These are phyloP conservation scores for Coleophoma cylindrospora DNA, from an alignment of 2,329 filamentous ascomycete species.

Conservation along the genomic window DNA sequence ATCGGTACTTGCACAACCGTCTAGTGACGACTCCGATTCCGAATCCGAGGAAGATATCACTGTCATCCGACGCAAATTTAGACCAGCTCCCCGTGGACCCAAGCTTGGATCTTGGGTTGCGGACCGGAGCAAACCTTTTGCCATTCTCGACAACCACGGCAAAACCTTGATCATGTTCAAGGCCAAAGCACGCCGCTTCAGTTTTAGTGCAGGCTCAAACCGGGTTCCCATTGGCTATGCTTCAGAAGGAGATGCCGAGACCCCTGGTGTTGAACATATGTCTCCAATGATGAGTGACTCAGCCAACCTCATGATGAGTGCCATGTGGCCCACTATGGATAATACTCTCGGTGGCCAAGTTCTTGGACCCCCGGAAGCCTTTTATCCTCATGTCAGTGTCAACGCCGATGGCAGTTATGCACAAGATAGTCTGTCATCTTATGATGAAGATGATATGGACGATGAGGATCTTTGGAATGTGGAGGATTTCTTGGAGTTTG, in stretches of 20 bases:
- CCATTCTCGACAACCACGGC: conserved; percentile 32
- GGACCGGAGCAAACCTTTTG: conserved; percentile 31
- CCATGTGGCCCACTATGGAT: conserved; percentile 35
- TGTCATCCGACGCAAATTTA: conserved; percentile 16
- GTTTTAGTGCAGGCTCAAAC: conserved; percentile 28
- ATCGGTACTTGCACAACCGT: conserved; percentile 44
- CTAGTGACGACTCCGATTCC: conserved; percentile 32
- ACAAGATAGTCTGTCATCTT: conserved; percentile 45
- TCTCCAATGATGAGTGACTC: conserved; percentile 60
- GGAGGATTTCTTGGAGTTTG: conserved; percentile 69
- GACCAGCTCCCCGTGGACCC: conserved; percentile 17
- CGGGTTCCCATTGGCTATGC: conserved; percentile 18
- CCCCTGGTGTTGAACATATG: not conserved
- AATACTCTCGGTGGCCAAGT: conserved; percentile 43
- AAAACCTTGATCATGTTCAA: conserved; percentile 36
- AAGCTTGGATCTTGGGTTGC: conserved; percentile 26
- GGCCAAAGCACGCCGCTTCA: conserved; percentile 28
- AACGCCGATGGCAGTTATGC: conserved; percentile 49
- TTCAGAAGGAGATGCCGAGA: not conserved
- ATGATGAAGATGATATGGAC: conserved; percentile 49
- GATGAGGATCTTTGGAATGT: conserved; percentile 62
- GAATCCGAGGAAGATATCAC: conserved; percentile 27
- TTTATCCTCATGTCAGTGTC: conserved; percentile 61
- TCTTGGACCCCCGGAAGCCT: conserved; percentile 71
- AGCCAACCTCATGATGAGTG: conserved; percentile 72